A percentile compares a stretch with the other conserved stretches of the same genome.
Conservation (phyloP, 2,329 filamentous ascomycete species). For the Phyllosticta paracitricarpa region DNA sequence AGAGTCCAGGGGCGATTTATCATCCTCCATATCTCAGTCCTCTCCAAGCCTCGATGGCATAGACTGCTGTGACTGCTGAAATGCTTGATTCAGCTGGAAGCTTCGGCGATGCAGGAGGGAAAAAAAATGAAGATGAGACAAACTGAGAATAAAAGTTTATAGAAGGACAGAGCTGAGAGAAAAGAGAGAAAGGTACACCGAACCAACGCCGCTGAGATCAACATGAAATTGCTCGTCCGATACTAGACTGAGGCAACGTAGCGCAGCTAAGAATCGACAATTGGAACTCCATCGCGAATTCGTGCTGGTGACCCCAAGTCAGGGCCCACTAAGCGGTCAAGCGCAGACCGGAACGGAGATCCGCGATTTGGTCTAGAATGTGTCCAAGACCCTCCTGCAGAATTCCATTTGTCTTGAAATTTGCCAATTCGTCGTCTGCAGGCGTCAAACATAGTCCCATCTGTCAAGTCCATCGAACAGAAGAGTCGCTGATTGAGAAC, state of each 20-base stretch:
- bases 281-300: background rate
- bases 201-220: background rate
- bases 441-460: background rate
- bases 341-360: background rate
- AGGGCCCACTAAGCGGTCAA: background rate
- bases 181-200: background rate
- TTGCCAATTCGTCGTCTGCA: background rate
- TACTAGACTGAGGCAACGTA: background rate
- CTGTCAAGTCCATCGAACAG: background rate
- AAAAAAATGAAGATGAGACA: background rate
- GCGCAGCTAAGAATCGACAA: background rate
- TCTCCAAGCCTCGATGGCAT: background rate
- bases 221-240: background rate
- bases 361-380: background rate
- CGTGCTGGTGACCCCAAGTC: background rate
- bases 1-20: background rate
- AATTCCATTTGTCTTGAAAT: background rate
- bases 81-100: too few relatives aligned
- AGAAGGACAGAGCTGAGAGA: background rate
- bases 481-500: background rate
- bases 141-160: background rate
- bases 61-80: too few relatives aligned
- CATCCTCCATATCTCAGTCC: background rate
- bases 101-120: background rate
- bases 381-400: background rate